Evolutionary conservation across 2,329 filamentous ascomycete genomes (phyloP).

Genomic region (Cladophialophora chaetospira): DNA sequence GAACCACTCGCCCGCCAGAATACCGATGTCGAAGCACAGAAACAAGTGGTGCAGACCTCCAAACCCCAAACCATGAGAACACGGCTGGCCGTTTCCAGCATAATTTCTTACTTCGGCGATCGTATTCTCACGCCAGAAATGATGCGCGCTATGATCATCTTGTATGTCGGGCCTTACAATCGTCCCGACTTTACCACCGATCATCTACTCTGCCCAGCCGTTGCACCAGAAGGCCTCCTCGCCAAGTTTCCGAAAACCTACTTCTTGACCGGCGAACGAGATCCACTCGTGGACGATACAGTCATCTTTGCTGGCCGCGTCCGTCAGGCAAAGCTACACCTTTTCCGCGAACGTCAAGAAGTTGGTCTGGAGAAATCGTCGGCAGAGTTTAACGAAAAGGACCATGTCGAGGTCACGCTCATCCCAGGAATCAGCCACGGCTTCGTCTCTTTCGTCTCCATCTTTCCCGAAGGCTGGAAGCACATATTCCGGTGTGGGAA

Average conservation of each 20-base stretch:
- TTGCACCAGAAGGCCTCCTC: constrained; percentile 82
- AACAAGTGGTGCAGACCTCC: constrained; percentile 37
- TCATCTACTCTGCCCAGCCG: constrained; percentile 83
- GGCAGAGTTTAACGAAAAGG: constrained; percentile 68
- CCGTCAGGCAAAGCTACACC: constrained; percentile 71
- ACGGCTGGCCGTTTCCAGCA: constrained; percentile 89
- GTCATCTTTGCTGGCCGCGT: constrained; percentile 91
- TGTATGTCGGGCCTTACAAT: constrained; percentile 93
- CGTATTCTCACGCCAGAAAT: constrained; percentile 93
- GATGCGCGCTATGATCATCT: constrained; percentile 98
- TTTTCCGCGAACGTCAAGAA: constrained; percentile 59
- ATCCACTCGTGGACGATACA: constrained; percentile 94
- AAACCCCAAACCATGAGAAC: constrained; percentile 66
- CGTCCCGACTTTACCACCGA: constrained; percentile 90
- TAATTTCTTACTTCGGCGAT: constrained; percentile 98
- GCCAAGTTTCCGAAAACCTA: constrained; percentile 91
- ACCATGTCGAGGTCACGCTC: constrained; percentile 77
- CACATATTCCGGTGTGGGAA: constrained; percentile 75
- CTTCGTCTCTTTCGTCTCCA: constrained; percentile 84
- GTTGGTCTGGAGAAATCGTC: constrained; percentile 55
- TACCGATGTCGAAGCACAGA: constrained; percentile 40
- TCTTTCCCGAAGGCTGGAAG: constrained; percentile 89
- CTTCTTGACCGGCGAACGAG: constrained; percentile 90
- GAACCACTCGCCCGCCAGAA: constrained; percentile 32
- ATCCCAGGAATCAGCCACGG: constrained; percentile 91